Evolutionary conservation across 352 stramenopile species (phyloP), one percentile per base, ranked within the genome.

Genomic region (Plasmopara viticola): DNA sequence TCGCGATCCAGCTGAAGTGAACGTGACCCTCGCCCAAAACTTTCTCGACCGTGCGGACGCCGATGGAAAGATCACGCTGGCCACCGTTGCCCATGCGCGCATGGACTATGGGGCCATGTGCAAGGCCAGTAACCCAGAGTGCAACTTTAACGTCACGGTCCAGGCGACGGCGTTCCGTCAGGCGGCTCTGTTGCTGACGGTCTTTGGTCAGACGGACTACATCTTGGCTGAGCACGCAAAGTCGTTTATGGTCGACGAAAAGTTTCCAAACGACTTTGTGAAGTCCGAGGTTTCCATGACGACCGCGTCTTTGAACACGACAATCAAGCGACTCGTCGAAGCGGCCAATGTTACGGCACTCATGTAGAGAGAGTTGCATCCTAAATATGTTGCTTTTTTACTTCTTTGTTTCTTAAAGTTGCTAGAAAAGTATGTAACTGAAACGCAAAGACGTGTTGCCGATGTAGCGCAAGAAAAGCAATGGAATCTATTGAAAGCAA

Each of bases 161-260:
- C 53, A 67, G 33, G 56, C 53, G 4, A 40, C 64, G 9, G 51
- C 63, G 18, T 65, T 64, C 48, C 42, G 59, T 12, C 58, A 68
- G 17, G 58, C 58, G 13, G 63, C 54, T 4, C 51, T 65, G 43
- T 41, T 71, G 9, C 13, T 64, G 43, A 59, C 64, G 51, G 56
- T 46, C 1, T 39, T 61, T 8, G 60, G 64, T 33, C 44, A 45
- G 5, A 53, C 44, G 44, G 48, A 71, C 33, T 48, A 43, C 15
- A 62, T 70, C 44, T 65, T 52, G 18, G 53, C 66, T 18, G 64
- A 63, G 14, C 55, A 68, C 48, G 62, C 53, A 17, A 49, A 37
- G 25, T 62, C 53, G n/a, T 74, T 74, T 44, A 58, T 70, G 25
- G 43, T 74, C 10, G 40, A 68, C 10, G 65, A 74, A 45, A 59